A percentile compares a stretch with the other conserved stretches of the same genome.
phyloP scores from a whole-genome alignment of 345 rosid species.

The Carallia pectinifolia region DNA sequence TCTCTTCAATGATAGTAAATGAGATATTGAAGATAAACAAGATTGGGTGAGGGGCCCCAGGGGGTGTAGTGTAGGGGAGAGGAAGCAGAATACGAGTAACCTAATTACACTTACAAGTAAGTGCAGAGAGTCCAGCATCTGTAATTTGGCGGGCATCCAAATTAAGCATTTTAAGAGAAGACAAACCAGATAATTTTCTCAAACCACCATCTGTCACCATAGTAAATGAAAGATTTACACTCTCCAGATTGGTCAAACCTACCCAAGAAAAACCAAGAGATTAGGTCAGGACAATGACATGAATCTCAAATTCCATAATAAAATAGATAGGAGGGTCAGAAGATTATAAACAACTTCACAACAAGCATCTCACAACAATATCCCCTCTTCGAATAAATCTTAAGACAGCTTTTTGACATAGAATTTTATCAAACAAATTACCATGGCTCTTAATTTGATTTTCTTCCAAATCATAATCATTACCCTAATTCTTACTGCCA shows the following conservation, averaged over 20 bases:
- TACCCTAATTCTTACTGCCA: too few relatives aligned
- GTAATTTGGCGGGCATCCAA: conserved; percentile 80
- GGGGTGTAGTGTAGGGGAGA: too few relatives aligned
- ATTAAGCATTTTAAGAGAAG: conserved; percentile 74
- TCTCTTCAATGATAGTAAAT: too few relatives aligned
- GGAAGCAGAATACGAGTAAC: too few relatives aligned
- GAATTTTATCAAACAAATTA: too few relatives aligned
- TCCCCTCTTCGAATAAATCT: background rate
- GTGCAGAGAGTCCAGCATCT: conserved; percentile 77
- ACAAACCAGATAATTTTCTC: conserved; percentile 63
- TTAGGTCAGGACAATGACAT: background rate
- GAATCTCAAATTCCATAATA: background rate
- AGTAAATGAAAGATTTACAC: conserved; percentile 81
- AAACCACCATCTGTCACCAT: conserved; percentile 65
- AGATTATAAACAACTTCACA: background rate
- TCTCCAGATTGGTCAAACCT: conserved; percentile 77
- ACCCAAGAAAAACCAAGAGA: background rate
- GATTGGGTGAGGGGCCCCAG: too few relatives aligned
- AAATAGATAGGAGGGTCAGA: background rate
- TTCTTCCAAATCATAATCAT: too few relatives aligned
- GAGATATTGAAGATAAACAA: too few relatives aligned
- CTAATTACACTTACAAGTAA: conserved; percentile 53
- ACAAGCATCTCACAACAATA: background rate
- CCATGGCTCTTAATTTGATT: too few relatives aligned
- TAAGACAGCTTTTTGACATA: background rate